Percentiles rank a stretch among this genome's conserved stretches.
Conservation (phyloP, 192 early-diverging fungal genomes). For the Dissophora globulifera region DNA sequence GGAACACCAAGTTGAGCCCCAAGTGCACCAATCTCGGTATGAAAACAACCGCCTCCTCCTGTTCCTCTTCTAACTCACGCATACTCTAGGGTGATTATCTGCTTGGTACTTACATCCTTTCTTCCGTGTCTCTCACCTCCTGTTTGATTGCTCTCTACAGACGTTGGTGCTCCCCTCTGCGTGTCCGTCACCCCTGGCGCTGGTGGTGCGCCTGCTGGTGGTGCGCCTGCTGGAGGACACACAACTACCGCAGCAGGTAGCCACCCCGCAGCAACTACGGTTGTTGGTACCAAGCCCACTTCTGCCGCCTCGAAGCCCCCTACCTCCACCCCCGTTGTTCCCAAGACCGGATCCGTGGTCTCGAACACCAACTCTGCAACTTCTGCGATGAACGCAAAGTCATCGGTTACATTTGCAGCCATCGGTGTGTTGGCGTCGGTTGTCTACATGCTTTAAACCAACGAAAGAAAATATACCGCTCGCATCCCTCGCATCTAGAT, state of each 20-base stretch:
- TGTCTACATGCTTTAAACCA: constrained; percentile 20
- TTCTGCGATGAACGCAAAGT: neutral
- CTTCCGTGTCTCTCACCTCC: no score
- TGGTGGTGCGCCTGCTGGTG: neutral
- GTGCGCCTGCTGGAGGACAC: neutral
- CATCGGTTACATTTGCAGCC: constrained; percentile 14
- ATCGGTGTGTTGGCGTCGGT: constrained; percentile 14
- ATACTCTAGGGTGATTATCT: neutral
- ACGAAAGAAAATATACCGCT: no score
- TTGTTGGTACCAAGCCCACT: no score
- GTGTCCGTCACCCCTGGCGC: constrained; percentile 16
- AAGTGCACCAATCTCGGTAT: constrained; percentile 27
- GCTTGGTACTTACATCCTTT: no score
- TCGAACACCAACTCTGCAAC: constrained; percentile 1
- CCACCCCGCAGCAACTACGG: neutral
- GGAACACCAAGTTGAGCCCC: constrained; percentile 33
- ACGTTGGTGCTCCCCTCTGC: constrained; percentile 22
- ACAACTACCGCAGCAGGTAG: no score
- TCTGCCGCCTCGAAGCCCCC: neutral
- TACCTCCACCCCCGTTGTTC: no score
- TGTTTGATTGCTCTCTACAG: no score
- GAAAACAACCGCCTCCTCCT: neutral
- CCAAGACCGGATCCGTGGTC: neutral
- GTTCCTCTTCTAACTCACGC: neutral
- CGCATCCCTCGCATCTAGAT: no score